Evolutionary conservation across 768 basidiomycete species (phyloP), one percentile per base, ranked within the genome.

Genomic region (Grammothele lineata): DNA sequence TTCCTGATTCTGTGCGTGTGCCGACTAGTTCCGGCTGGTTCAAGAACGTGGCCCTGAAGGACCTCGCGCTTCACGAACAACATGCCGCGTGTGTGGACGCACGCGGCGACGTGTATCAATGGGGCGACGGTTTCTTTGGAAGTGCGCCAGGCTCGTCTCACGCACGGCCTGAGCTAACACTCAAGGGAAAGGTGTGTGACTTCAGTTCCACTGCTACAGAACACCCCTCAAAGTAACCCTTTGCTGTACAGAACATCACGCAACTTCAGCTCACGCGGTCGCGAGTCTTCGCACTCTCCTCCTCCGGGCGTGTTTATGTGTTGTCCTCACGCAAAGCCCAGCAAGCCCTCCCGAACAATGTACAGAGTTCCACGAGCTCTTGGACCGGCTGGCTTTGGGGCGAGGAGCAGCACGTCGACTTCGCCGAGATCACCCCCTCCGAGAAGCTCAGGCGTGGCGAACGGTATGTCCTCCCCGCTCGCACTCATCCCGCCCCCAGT

Each of bases 101-200:
- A 7, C 73, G 77, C 27, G 91, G 90, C 21, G 83, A 93, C 55
- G 82, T 90, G 3, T 86, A 88, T 57, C 87, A 91, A 56, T 92
- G 89, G 89, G 89, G 89, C 0, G 71, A 74, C 34, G 83, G 76
- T 0, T 86, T 81, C 63, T 74, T 73, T 53, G 71, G 71, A 14
- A 52, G 39, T 9, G 46, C 60, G 9, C 38, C 42, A 22, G 35
- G 52, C 14, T 51, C 64, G 4, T 57, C 60, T 41, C 64, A 37
- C 47, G 64, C 22, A 52, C 53, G 54, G 54, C 84, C 84, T 5
- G 73, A 66, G 23, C 63, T 73, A 36, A 85, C 84, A 1, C 60
- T 89, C 38, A 73, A 71, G 45, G 84, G 80, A 48, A 86, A 87
- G 71, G 87, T 83, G 54, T 18, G 70, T 51, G 19, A 17, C 10